A percentile compares a stretch with the other conserved stretches of the same genome.
These are phyloP conservation scores for Ophiocordyceps unilateralis DNA, from an alignment of 2,329 filamentous ascomycete genomes.

Conservation along the genomic window DNA sequence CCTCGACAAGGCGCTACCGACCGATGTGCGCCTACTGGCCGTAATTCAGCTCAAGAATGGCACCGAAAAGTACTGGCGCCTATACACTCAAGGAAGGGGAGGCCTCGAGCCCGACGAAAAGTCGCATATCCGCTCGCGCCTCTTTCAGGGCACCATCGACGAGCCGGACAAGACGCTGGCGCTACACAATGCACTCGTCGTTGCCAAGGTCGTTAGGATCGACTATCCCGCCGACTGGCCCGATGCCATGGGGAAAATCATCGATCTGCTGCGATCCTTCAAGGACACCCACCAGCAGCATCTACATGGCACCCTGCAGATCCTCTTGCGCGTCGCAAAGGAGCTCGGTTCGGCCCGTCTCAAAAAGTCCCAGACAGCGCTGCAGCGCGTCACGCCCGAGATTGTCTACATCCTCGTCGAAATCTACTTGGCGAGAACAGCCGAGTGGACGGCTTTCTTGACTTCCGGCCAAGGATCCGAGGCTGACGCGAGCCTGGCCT, in stretches of 20 bases:
- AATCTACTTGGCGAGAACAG: conserved; percentile 61
- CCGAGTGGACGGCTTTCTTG: conserved; percentile 48
- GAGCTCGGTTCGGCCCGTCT: conserved; percentile 72
- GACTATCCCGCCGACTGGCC: conserved; percentile 84
- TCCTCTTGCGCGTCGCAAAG: conserved; percentile 76
- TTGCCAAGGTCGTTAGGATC: conserved; percentile 75
- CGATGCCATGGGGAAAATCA: conserved; percentile 40
- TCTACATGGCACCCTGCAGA: conserved; percentile 54
- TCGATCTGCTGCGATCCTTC: conserved; percentile 40
- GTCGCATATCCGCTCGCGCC: conserved; percentile 60
- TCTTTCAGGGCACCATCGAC: conserved; percentile 60
- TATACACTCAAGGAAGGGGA: conserved; percentile 37
- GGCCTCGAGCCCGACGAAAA: conserved; percentile 52
- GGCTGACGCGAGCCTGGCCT: conserved; percentile 39
- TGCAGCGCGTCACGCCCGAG: conserved; percentile 68
- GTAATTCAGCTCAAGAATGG: conserved; percentile 94
- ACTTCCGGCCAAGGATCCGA: conserved; percentile 39
- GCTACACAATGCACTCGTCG: conserved; percentile 72
- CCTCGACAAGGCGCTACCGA: conserved; percentile 58
- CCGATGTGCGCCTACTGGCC: conserved; percentile 70
- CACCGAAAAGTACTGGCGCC: conserved; percentile 84
- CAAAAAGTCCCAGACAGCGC: conserved; percentile 52
- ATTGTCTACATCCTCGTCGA: conserved; percentile 63
- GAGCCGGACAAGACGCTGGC: conserved; percentile 64
- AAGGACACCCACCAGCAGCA: conserved; percentile 41